Conservation (phyloP, 2,329 filamentous ascomycete genomes). For the Huntiella decipiens region DNA sequence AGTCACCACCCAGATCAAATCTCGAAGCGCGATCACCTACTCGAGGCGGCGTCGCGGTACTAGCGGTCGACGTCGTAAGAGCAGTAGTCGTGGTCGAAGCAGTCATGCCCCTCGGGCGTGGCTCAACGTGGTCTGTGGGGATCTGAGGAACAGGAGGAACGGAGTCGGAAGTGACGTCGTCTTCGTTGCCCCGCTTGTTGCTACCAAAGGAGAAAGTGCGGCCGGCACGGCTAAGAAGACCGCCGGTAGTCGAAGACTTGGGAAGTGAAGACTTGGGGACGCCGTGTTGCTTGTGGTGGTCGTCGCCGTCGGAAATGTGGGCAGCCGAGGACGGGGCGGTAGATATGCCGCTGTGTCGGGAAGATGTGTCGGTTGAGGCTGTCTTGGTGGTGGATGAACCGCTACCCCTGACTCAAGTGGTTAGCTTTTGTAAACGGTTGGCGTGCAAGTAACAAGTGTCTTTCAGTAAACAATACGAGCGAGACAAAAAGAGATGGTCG, state of each 20-base stretch:
- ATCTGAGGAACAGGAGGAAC: slow-evolving; percentile 17
- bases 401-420: slow-evolving; percentile 13
- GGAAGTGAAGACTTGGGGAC: slow-evolving; percentile 20
- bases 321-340: slow-evolving; percentile 39
- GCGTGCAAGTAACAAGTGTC: no score
- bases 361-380: slow-evolving; percentile 39
- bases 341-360: slow-evolving; percentile 42
- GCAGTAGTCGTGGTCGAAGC: slow-evolving; percentile 9
- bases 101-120: slow-evolving; percentile 7
- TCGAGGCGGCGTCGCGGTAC: slow-evolving; percentile 32
- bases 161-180: slow-evolving; percentile 10
- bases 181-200: slow-evolving; percentile 23
- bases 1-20: slow-evolving; percentile 38
- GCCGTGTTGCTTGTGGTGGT: slow-evolving; percentile 1
- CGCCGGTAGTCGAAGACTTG: slow-evolving; percentile 28
- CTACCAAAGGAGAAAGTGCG: slow-evolving; percentile 40
- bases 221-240: slow-evolving; percentile 36
- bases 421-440: slow-evolving; percentile 4
- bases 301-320: slow-evolving; percentile 11
- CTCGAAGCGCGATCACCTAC: slow-evolving; percentile 21
- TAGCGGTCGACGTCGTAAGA: slow-evolving; percentile 32
- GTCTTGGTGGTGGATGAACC: slow-evolving; percentile 42
- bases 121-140: slow-evolving; percentile 7
- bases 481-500: no score
- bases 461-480: no score